Percentiles rank a stretch among this genome's conserved stretches.
These are phyloP conservation scores for Phytopythium oedochilum DNA, from an alignment of 352 stramenopile species.

Conservation along the genomic window DNA sequence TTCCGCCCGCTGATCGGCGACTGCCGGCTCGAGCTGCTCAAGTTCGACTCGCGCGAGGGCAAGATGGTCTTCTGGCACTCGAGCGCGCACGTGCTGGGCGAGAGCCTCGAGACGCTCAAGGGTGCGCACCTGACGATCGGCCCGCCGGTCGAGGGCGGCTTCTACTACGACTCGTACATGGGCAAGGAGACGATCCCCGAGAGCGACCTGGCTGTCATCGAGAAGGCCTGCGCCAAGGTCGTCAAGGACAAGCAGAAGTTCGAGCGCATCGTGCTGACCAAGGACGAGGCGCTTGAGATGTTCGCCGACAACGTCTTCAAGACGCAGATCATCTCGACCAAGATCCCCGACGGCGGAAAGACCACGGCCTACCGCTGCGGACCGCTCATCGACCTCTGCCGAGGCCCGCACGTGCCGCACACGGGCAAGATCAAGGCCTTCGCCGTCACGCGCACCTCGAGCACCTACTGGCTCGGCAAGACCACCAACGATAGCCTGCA, in stretches of 20 bases:
- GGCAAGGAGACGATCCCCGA: conserved; percentile 84
- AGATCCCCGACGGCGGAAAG: conserved; percentile 91
- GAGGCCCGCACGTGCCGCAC: conserved; percentile 93
- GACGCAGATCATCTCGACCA: conserved; percentile 94
- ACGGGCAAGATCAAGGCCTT: conserved; percentile 96
- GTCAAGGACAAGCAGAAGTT: conserved; percentile 92
- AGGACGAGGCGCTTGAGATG: conserved; percentile 97
- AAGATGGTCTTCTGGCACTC: conserved; percentile 98
- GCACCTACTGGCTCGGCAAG: conserved; percentile 97
- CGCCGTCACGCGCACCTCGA: conserved; percentile 91
- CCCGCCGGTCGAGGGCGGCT: conserved; percentile 94
- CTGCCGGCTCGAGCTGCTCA: conserved; percentile 96
- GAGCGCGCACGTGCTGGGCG: conserved; percentile 95
- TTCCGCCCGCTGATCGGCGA: conserved; percentile 95
- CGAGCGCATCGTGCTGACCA: conserved; percentile 96
- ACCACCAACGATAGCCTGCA: conserved; percentile 82
- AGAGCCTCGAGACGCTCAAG: conserved; percentile 96
- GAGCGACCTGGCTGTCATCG: conserved; percentile 58
- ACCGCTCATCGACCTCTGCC: conserved; percentile 97
- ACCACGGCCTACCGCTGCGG: conserved; percentile 98
- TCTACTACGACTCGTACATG: conserved; percentile 99
- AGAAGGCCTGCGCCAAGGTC: conserved; percentile 74
- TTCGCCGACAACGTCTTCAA: conserved; percentile 99
- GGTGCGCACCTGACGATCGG: conserved; percentile 97
- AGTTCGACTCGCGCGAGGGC: conserved; percentile 97